Conservation (phyloP, 345 rosid genomes). For the Ceriops zippeliana region DNA sequence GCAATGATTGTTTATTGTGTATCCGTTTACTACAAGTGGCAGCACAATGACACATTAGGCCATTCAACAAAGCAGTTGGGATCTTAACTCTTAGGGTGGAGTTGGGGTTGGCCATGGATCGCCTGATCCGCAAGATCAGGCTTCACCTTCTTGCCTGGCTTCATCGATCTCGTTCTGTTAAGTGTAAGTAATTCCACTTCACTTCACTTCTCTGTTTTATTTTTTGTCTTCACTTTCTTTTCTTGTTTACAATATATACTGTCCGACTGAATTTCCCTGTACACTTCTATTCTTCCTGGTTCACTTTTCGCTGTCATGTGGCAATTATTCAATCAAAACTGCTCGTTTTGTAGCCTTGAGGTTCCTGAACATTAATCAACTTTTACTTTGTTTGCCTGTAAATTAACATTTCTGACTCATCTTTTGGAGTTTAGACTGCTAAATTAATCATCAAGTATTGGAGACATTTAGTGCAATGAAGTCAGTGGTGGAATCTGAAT, state of each 20-base stretch:
- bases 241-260: neutral
- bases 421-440: no score
- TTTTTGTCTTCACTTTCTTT: neutral
- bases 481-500: no score
- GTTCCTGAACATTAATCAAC: no score
- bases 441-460: no score
- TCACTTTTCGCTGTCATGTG: neutral
- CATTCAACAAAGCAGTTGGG: neutral
- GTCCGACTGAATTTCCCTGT: neutral
- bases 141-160: conserved; percentile 60
- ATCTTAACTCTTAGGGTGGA: neutral
- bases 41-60: neutral
- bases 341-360: no score
- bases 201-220: neutral
- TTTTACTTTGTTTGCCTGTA: no score
- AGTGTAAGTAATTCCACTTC: neutral
- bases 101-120: conserved; percentile 29
- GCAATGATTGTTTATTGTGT: neutral
- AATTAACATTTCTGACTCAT: no score
- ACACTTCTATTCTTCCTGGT: neutral
- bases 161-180: conserved; percentile 74
- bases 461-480: no score
- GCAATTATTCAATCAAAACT: no score
- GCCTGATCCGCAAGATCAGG: conserved; percentile 54
- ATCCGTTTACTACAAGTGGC: neutral